Conservation (phyloP, 1,139 yeast species). For the Debaryomyces udenii region DNA sequence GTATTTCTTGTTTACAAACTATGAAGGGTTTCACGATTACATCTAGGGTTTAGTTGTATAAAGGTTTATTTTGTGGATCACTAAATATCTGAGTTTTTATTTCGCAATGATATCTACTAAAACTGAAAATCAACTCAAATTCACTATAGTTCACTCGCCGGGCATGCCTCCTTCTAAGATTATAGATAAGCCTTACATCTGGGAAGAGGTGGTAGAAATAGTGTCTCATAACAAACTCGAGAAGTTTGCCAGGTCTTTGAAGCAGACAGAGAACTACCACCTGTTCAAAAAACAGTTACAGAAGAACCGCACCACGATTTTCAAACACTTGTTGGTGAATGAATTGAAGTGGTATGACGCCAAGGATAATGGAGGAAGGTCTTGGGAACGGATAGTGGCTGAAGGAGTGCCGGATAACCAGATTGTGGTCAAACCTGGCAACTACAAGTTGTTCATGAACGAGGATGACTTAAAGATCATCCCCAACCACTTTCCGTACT, state of each 20-base stretch:
- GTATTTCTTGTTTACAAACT: no score
- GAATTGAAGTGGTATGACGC: constrained; percentile 40
- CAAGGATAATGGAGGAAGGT: constrained; percentile 16
- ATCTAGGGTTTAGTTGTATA: no score
- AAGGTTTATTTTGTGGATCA: no score
- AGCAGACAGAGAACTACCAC: constrained; percentile 36
- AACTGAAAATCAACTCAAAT: constrained; percentile 15
- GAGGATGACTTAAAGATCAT: constrained; percentile 34
- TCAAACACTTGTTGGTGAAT: constrained; percentile 39
- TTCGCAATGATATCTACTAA: constrained; percentile 10
- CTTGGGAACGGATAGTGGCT: constrained; percentile 18
- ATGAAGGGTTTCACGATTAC: no score
- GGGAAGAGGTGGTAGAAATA: constrained; percentile 40
- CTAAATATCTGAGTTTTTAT: not conserved
- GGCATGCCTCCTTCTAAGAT: constrained; percentile 48
- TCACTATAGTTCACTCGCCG: constrained; percentile 32
- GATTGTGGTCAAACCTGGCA: constrained; percentile 23
- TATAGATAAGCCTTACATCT: constrained; percentile 32
- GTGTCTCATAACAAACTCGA: constrained; percentile 38
- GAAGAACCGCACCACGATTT: constrained; percentile 29
- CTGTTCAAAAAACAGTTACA: constrained; percentile 37
- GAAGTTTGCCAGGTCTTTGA: constrained; percentile 42
- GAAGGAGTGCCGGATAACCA: constrained; percentile 26
- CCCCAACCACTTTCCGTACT: constrained; percentile 48
- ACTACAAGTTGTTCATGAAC: constrained; percentile 22